These are phyloP conservation scores for Diutina scorzettiae DNA, from an alignment of 1,139 yeast species.

Conservation along the genomic window DNA sequence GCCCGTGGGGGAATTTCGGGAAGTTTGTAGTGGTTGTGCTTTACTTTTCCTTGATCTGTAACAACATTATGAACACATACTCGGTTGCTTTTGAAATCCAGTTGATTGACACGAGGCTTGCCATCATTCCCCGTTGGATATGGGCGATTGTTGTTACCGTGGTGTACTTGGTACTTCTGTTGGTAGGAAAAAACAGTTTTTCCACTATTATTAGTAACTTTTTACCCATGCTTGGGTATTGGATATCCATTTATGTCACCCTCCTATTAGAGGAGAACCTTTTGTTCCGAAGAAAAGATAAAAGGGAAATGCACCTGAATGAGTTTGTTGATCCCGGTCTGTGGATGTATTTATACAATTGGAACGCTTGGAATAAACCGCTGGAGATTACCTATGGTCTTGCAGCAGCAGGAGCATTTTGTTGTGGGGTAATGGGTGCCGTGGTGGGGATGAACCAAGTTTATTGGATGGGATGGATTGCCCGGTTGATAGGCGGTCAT, in stretches of 20 bases:
- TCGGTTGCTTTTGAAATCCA: slow-evolving; percentile 18
- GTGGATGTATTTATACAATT: slow-evolving; percentile 11
- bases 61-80: slow-evolving; percentile 24
- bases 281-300: slow-evolving; percentile 11
- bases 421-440: slow-evolving; percentile 11
- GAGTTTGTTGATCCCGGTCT: slow-evolving; percentile 10
- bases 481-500: not conserved
- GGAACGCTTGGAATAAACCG: slow-evolving; percentile 14
- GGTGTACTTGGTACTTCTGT: slow-evolving; percentile 14
- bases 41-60: slow-evolving; percentile 24
- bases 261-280: slow-evolving; percentile 16
- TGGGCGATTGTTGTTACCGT: slow-evolving; percentile 16
- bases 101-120: slow-evolving; percentile 13
- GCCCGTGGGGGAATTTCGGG: slow-evolving; percentile 19
- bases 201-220: slow-evolving; percentile 17
- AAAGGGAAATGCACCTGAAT: slow-evolving; percentile 10
- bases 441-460: slow-evolving; percentile 5
- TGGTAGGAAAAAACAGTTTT: slow-evolving; percentile 15
- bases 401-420: slow-evolving; percentile 17
- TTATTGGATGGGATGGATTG: slow-evolving; percentile 2
- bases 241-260: slow-evolving; percentile 18
- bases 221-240: slow-evolving; percentile 19
- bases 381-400: slow-evolving; percentile 15
- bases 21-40: slow-evolving; percentile 22
- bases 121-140: slow-evolving; percentile 16